Evolutionary conservation across 2,329 filamentous ascomycete species (phyloP).

Genomic region (Cyphellophora europaea): DNA sequence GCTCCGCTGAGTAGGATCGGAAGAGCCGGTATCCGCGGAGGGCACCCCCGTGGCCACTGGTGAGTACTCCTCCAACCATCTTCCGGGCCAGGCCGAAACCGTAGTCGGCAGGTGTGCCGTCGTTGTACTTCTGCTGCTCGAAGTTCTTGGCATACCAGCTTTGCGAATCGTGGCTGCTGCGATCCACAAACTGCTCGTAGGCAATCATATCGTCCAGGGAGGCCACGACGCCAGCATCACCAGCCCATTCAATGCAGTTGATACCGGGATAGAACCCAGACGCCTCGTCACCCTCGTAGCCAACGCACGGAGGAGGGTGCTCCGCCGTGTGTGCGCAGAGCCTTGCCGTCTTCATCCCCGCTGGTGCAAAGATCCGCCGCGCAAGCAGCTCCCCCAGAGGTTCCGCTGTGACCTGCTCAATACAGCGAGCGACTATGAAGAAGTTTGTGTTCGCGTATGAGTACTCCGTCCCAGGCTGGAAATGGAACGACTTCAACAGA

Average conservation of each 20-base stretch:
- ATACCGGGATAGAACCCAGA: slow-evolving; percentile 26
- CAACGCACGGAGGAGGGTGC: slow-evolving; percentile 30
- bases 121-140: slow-evolving; percentile 21
- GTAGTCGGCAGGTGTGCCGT: slow-evolving; percentile 29
- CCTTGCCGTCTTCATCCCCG: slow-evolving; percentile 32
- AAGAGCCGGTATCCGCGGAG: slow-evolving; percentile 32
- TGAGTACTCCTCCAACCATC: slow-evolving; percentile 19
- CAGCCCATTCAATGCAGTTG: slow-evolving; percentile 38
- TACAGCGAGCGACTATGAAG: slow-evolving; percentile 26
- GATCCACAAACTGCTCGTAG: slow-evolving; percentile 31
- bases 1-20: slow-evolving; percentile 25
- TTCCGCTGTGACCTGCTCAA: slow-evolving; percentile 29
- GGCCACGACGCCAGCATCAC: slow-evolving; percentile 36
- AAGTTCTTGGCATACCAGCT: slow-evolving; percentile 27
- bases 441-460: slow-evolving; percentile 39
- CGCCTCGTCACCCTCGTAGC: slow-evolving; percentile 33
- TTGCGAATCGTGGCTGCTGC: slow-evolving; percentile 20
- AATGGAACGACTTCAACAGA: slow-evolving; percentile 30
- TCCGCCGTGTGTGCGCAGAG: slow-evolving; percentile 28
- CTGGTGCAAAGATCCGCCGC: slow-evolving; percentile 31
- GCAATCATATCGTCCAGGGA: slow-evolving; percentile 38
- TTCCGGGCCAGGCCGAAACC: slow-evolving; percentile 26
- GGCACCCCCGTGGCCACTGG: slow-evolving; percentile 31
- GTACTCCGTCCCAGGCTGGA: slow-evolving; percentile 32
- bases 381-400: slow-evolving; percentile 27